Evolutionary conservation across 2,329 filamentous ascomycete species (phyloP).

Genomic region (Xylaria arbuscula): DNA sequence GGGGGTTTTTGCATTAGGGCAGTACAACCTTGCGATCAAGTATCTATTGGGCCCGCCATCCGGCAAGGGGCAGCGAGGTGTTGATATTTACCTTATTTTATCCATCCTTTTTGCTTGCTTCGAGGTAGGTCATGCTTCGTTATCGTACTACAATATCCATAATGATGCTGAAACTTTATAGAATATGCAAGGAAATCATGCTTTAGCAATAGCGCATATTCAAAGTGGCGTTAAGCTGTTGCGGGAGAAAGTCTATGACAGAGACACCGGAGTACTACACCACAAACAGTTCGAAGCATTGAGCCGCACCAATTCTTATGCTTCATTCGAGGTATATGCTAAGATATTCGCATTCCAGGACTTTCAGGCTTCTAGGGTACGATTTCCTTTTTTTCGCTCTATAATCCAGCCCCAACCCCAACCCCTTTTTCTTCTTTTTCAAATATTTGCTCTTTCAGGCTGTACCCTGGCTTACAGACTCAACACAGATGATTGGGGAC

Average conservation of each 20-base stretch:
- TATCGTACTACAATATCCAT: background rate
- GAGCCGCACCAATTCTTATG: slow-evolving; percentile 21
- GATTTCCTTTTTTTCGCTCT: background rate
- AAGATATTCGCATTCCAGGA: slow-evolving; percentile 25
- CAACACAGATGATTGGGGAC: slow-evolving; percentile 23
- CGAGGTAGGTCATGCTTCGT: slow-evolving; percentile 9
- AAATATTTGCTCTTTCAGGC: background rate
- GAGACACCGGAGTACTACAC: slow-evolving; percentile 6
- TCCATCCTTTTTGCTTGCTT: slow-evolving; percentile 30
- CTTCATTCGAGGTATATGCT: slow-evolving; percentile 20
- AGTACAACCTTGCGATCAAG: slow-evolving; percentile 28
- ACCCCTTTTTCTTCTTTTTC: too few relatives aligned
- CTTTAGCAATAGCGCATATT: slow-evolving; percentile 24
- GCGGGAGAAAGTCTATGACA: slow-evolving; percentile 21
- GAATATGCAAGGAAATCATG: slow-evolving; percentile 28
- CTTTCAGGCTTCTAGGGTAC: slow-evolving; percentile 22
- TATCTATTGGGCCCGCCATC: slow-evolving; percentile 8
- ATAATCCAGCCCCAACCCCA: too few relatives aligned
- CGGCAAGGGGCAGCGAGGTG: background rate
- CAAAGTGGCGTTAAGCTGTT: slow-evolving; percentile 30
- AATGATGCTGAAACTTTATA: background rate
- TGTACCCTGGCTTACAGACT: background rate
- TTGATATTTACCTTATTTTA: slow-evolving; percentile 22
- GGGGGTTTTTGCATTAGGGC: slow-evolving; percentile 11
- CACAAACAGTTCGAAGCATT: slow-evolving; percentile 8